Evolutionary conservation across 2,329 filamentous ascomycete species (phyloP), one percentile per base, ranked within the genome.

Genomic region (Fusarium sp.): DNA sequence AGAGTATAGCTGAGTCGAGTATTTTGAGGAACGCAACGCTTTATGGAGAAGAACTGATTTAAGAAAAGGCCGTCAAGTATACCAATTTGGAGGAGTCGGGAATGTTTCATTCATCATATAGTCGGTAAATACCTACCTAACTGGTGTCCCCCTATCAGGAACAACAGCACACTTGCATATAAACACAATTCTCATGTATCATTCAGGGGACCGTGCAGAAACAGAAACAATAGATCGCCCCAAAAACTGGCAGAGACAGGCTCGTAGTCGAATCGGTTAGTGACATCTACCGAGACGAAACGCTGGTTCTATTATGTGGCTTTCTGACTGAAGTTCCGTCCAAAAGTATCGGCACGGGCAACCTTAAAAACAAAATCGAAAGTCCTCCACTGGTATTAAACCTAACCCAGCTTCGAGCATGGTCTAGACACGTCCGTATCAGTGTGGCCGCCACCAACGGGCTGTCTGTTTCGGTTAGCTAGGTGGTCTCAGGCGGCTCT

Each of bases 161-260:
- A 65, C 63, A 49, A 24, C 39, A 52, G 33, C n/a, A 15, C 48
- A 54, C n/a, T 20, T 42, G 58, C 48, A 61, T 61, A 22, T 22
- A 41, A 61, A 41, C 35, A 22, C 28, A 38, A 20, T 33, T 26
- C 12, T 59, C 31, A 35, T 59, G 35, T 57, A 35, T 63, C n/a
- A 24, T 45, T 48, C 39, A 26, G 33, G 39, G 57, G 58, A 28
- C 58, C 35, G 35, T 70, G 66, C 66, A 70, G 41, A 18, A 59
- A 28, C 39, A 47, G 67, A 70, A 70, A 70, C 59, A 70, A 70
- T 70, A 70, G 52, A 70, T 70, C 57, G 15, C 24, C 51, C 55
- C 48, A 51, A 42, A 24, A 24, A 20, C n/a, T 39, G 20, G n/a
- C 17, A 45, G 28, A 35, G 54, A 17, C 54, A 60, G 39, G 28